Percentiles rank a stretch among this genome's conserved stretches.
These are phyloP conservation scores for Penicillium sp. DNA, from an alignment of 2,329 filamentous ascomycete genomes.

Conservation along the genomic window DNA sequence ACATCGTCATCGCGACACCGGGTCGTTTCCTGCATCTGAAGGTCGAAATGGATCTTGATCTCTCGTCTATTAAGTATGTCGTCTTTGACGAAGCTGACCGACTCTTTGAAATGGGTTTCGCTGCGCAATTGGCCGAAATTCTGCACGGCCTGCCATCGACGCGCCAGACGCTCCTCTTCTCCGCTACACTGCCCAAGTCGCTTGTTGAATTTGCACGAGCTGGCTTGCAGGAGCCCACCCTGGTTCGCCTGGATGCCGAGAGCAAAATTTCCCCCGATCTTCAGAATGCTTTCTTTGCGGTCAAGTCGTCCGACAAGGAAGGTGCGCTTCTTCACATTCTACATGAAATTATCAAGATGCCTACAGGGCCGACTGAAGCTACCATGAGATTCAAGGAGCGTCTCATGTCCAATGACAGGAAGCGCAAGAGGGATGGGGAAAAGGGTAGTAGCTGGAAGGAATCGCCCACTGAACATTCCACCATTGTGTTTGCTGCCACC, in stretches of 20 bases:
- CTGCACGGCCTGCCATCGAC: conserved; percentile 77
- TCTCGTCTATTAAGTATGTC: conserved; percentile 88
- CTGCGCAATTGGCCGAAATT: conserved; percentile 87
- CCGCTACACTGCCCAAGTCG: conserved; percentile 87
- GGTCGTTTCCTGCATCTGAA: conserved; percentile 95
- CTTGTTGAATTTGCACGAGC: conserved; percentile 94
- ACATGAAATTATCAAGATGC: conserved; percentile 89
- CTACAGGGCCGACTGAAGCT: conserved; percentile 59
- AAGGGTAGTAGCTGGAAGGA: conserved; percentile 54
- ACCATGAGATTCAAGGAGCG: conserved; percentile 43
- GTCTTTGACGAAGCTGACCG: conserved; percentile 98
- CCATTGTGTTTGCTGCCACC: conserved; percentile 89
- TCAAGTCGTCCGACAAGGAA: conserved; percentile 92
- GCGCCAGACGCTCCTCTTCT: conserved; percentile 89
- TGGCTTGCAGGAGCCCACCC: conserved; percentile 83
- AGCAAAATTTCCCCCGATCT: conserved; percentile 94
- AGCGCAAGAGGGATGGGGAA: conserved; percentile 48
- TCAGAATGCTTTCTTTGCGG: conserved; percentile 89
- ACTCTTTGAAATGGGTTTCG: conserved; percentile 98
- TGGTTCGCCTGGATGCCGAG: conserved; percentile 87
- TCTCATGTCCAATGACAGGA: conserved; percentile 38
- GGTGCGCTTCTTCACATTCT: conserved; percentile 84
- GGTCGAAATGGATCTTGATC: conserved; percentile 88
- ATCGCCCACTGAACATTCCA: conserved; percentile 82
- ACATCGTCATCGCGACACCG: conserved; percentile 94